Evolutionary conservation across 495 filamentous ascomycete genomes (phyloP), one percentile per base, ranked within the genome.

Genomic region (Lasiosphaeris hirsuta): DNA sequence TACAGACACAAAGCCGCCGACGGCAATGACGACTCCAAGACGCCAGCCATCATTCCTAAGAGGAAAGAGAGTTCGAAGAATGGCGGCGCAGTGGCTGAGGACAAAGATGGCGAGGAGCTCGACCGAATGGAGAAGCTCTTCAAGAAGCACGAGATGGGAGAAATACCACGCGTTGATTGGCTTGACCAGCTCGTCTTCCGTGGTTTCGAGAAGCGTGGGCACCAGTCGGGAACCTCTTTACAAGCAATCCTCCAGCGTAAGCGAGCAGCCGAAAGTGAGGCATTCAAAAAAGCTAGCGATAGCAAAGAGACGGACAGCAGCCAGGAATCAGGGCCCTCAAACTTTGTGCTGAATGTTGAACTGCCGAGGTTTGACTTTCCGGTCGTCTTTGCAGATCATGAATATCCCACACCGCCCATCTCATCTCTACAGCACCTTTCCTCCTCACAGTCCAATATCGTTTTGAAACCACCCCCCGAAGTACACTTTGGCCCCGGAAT

Each of bases 61-160:
- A 69, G 60, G n/a, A 71, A 60, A 47, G 47, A 71, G 58, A 7
- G 76, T 75, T 61, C 75, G 58, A 75, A 76, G 69, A 83, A 81
- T 40, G 75, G 77, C 73, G 57, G 17, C 59, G 72, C 50, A 50
- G 75, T 19, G 5, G 51, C 59, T 52, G 75, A 68, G 59, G 81
- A 80, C 74, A 85, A 73, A 50, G 87, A 90, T 63, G 81, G 82
- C 36, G 77, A 86, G 39, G 92, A 97, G 70, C 73, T 93, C 42
- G 89, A 94, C 57, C 78, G 92, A 13, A 77, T 97, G 41, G 90
- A 96, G 67, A 85, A 84, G 51, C 65, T 97, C 45, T 88, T 99
- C 63, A 99, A 99, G 75, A 95, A 96, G 69, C 95, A 97, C 63
- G 94, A 99, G 68, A 94, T 97, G 86, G 90, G 90, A 18, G 93